phyloP scores from a whole-genome alignment of 1,284 basidiomycete genomes.

The Trametes hirsuta region DNA sequence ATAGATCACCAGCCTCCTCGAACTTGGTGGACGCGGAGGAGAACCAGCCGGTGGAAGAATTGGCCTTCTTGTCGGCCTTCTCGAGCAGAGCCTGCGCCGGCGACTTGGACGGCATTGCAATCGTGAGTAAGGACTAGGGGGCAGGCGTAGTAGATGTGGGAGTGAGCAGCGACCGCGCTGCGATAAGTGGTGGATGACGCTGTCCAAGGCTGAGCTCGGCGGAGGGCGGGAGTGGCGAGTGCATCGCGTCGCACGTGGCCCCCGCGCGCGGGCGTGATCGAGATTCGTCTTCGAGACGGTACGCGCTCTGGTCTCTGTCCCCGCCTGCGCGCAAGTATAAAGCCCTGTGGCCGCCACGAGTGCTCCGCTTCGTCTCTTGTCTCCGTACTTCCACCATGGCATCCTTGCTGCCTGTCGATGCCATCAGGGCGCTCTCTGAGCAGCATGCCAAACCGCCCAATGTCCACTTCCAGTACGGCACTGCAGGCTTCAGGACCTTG shows the following conservation, averaged over 20 bases:
- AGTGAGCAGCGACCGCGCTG: not conserved
- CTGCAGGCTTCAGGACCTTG: slow-evolving; percentile 94
- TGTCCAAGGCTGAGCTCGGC: slow-evolving; percentile 6
- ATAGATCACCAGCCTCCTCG: slow-evolving; percentile 94
- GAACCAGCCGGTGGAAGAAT: slow-evolving; percentile 86
- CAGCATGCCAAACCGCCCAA: slow-evolving; percentile 66
- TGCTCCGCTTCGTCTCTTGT: not conserved
- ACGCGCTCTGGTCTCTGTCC: slow-evolving; percentile 9
- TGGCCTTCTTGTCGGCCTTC: slow-evolving; percentile 92
- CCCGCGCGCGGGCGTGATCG: slow-evolving; percentile 20
- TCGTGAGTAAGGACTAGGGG: not conserved
- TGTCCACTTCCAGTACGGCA: slow-evolving; percentile 85
- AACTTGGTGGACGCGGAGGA: slow-evolving; percentile 79
- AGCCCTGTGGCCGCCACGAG: slow-evolving; percentile 3
- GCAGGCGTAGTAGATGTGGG: not conserved
- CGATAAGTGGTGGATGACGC: not conserved
- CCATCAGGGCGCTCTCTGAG: slow-evolving; percentile 54
- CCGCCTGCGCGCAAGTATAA: slow-evolving; percentile 6
- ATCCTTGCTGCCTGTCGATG: slow-evolving; percentile 42
- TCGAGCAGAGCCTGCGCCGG: slow-evolving; percentile 72
- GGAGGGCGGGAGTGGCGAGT: slow-evolving; percentile 5
- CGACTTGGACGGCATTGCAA: slow-evolving; percentile 53
- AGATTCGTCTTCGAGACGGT: slow-evolving; percentile 19
- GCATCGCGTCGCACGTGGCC: slow-evolving; percentile 27
- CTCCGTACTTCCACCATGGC: slow-evolving; percentile 39